Conservation (phyloP, 2,329 filamentous ascomycete species). For the Tolypocladium sp. region DNA sequence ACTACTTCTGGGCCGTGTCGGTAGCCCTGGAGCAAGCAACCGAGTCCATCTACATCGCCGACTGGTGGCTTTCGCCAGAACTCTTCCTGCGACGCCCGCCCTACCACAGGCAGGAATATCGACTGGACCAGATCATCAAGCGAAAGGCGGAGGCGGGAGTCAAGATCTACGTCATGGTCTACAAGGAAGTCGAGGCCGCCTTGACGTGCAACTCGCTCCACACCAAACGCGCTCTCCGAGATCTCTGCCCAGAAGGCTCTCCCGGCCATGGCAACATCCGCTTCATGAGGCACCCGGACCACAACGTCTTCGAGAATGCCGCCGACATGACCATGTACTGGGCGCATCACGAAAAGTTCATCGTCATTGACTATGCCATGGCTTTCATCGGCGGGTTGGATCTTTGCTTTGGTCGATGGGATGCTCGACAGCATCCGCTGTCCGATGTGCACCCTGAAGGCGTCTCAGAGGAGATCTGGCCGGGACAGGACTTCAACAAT, state of each 20-base stretch:
- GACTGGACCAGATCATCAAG: constrained; percentile 80
- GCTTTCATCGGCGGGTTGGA: constrained; percentile 94
- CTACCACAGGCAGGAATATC: constrained; percentile 72
- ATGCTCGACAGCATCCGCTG: constrained; percentile 73
- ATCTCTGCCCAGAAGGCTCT: constrained; percentile 70
- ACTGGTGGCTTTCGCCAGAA: constrained; percentile 95
- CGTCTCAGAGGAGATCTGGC: constrained; percentile 76
- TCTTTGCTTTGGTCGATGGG: constrained; percentile 93
- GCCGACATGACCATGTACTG: constrained; percentile 97
- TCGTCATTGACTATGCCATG: constrained; percentile 83
- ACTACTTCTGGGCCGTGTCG: constrained; percentile 94
- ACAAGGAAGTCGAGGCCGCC: constrained; percentile 76
- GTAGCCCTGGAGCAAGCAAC: constrained; percentile 81
- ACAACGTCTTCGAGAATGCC: constrained; percentile 88
- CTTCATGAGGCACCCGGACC: constrained; percentile 85
- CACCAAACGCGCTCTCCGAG: constrained; percentile 77
- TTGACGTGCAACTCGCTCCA: constrained; percentile 88
- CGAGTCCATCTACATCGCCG: constrained; percentile 90
- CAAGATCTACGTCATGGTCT: constrained; percentile 88
- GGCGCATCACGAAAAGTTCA: constrained; percentile 97
- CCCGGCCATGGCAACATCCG: constrained; percentile 83
- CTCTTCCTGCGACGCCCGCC: constrained; percentile 80
- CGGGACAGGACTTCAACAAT: constrained; percentile 97
- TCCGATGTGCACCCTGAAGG: constrained; percentile 82
- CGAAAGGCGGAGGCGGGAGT: constrained; percentile 84